Evolutionary conservation across 2,329 filamentous ascomycete species (phyloP).

Genomic region (Colletotrichum sidae): DNA sequence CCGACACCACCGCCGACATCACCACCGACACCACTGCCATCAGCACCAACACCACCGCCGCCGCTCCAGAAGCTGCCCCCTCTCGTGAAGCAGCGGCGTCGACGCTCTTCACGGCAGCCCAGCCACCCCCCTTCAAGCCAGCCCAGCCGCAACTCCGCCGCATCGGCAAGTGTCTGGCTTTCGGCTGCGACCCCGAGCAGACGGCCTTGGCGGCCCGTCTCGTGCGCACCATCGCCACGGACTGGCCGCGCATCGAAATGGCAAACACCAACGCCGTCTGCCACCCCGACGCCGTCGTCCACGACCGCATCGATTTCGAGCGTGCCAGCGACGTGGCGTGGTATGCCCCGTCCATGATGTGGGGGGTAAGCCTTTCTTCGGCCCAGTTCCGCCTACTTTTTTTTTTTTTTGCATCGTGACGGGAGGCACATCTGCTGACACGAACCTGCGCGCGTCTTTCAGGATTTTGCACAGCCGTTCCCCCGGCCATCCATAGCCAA

Average conservation of each 20-base stretch:
- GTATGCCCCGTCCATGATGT: not conserved
- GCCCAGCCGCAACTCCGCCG: constrained; percentile 8
- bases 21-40: not conserved
- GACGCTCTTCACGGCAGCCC: not conserved
- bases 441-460: too few species aligned
- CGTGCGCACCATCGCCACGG: constrained; percentile 19
- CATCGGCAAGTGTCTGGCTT: constrained; percentile 38
- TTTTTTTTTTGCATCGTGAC: not conserved
- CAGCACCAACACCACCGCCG: not conserved
- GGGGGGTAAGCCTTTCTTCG: not conserved
- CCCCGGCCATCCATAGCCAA: not conserved
- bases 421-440: not conserved
- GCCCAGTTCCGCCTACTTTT: not conserved
- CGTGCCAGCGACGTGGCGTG: not conserved
- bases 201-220: constrained; percentile 31
- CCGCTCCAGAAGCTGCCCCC: too few species aligned
- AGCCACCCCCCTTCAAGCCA: not conserved
- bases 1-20: not conserved
- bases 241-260: constrained; percentile 15
- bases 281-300: not conserved
- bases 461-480: not conserved
- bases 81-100: too few species aligned
- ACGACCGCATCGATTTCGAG: not conserved
- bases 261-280: not conserved
- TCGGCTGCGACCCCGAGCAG: constrained; percentile 37